Evolutionary conservation across 2,329 filamentous ascomycete species (phyloP), one percentile per base, ranked within the genome.

Genomic region (Fusarium sp.): DNA sequence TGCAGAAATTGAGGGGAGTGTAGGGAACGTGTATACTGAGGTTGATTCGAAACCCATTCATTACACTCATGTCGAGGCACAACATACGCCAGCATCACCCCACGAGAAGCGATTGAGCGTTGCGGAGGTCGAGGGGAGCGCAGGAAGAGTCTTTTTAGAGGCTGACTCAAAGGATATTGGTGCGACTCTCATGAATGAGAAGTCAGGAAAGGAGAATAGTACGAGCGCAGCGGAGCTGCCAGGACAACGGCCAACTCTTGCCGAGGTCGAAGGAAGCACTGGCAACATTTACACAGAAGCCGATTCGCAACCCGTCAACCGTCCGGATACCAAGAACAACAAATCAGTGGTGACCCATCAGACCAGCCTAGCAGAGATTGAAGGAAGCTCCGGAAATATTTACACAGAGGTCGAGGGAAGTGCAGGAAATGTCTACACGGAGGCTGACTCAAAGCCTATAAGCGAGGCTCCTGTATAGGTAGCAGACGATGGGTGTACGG

Each of bases 391-490:
- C 4, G 23, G 23, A 23, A 23, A 23, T 23, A 4, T 23, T 23
- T 23, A 23, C 23, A 23, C 63, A 1, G 65, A 68, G 1, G 48
- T 65, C 2, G 65, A 59, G 13, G 65, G 65, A 0, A 67, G 52
- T 0, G 65, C 61, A 6, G 65, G 63, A 4, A 67, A 67, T 7
- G 27, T 55, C 5, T 68, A 63, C 13, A 63, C 52, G 0, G 65
- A 68, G 4, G 63, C 39, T 1, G 65, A 68, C 11, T 66, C 63
- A 0, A 47, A 37, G 0, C 30, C 58, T 28, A 39, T 67, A 4
- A 59, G 55, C 28, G 27, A 18, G 8, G 54, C 54, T 3, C 54
- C 31, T 12, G 31, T 34, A 9, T 34, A 34, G 12, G 3, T 34
- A 34, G 12, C 31, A 12, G 12, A 34, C 7, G 1, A 34, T 23